These are phyloP conservation scores for Pseudogymnoascus sp. DNA, from an alignment of 2,329 filamentous ascomycete species.

Conservation along the genomic window DNA sequence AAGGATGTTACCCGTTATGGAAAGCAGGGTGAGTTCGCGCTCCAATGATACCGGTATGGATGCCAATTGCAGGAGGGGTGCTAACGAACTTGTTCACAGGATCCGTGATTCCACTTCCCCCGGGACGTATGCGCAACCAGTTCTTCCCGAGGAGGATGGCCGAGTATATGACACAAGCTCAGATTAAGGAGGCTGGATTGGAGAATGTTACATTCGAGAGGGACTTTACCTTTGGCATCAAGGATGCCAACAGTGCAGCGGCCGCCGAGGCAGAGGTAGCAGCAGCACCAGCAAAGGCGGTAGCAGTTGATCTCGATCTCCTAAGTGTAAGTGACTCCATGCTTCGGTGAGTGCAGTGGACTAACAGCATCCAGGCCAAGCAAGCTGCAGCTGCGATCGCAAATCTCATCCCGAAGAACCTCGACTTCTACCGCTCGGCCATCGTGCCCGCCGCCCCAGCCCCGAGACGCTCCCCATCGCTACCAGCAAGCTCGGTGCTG, in stretches of 20 bases:
- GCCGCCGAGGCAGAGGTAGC: neutral
- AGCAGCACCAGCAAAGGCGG: neutral
- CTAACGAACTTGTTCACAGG: constrained; percentile 30
- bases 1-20: constrained; percentile 46
- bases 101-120: constrained; percentile 41
- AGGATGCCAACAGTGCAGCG: neutral
- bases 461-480: constrained; percentile 25
- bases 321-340: constrained; percentile 20
- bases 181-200: constrained; percentile 36
- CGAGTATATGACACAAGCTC: constrained; percentile 40
- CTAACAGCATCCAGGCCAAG: constrained; percentile 17
- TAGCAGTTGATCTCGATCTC: constrained; percentile 18
- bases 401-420: constrained; percentile 20
- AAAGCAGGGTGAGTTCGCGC: constrained; percentile 30
- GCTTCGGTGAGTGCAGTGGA: neutral
- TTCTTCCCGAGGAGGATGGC: constrained; percentile 44
- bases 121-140: constrained; percentile 45
- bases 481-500: constrained; percentile 19
- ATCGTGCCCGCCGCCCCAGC: constrained; percentile 31
- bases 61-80: constrained; percentile 19
- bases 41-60: neutral
- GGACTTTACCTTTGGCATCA: constrained; percentile 35
- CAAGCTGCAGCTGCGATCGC: constrained; percentile 20
- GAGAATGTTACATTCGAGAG: constrained; percentile 37
- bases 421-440: constrained; percentile 25